Percentiles rank a stretch among this genome's conserved stretches.
phyloP scores from a whole-genome alignment of 2,329 filamentous ascomycete species.

The Juglanconis juglandina region DNA sequence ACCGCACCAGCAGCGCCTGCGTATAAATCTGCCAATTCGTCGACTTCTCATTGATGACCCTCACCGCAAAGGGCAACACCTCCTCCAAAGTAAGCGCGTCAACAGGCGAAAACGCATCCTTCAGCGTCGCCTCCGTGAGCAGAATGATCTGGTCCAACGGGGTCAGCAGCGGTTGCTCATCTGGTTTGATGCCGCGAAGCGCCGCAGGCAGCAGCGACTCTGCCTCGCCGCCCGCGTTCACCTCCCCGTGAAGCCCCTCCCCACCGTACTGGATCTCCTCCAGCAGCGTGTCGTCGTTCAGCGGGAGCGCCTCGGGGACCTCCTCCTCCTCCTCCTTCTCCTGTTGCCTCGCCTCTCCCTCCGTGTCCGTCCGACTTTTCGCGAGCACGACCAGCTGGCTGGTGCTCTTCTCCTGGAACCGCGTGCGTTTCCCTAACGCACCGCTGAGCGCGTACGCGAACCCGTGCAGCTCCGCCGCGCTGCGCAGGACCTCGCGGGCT shows the following conservation, averaged over 20 bases:
- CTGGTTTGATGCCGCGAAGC: slow-evolving; percentile 66
- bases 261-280: slow-evolving; percentile 76
- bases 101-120: slow-evolving; percentile 78
- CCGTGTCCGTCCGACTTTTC: slow-evolving; percentile 55
- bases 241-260: slow-evolving; percentile 34
- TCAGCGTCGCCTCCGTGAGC: slow-evolving; percentile 81
- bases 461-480: slow-evolving; percentile 63
- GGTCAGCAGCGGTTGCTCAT: slow-evolving; percentile 76
- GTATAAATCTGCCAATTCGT: slow-evolving; percentile 99
- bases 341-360: slow-evolving; percentile 15
- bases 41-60: slow-evolving; percentile 82
- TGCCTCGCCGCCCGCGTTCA: slow-evolving; percentile 10
- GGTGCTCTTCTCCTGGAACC: slow-evolving; percentile 72
- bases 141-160: slow-evolving; percentile 88
- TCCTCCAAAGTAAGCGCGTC: slow-evolving; percentile 90
- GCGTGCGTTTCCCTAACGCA: slow-evolving; percentile 79
- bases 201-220: slow-evolving; percentile 51
- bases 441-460: slow-evolving; percentile 84
- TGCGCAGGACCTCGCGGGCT: slow-evolving; percentile 66
- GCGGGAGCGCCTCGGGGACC: slow-evolving; percentile 65
- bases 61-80: slow-evolving; percentile 82
- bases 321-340: slow-evolving; percentile 23
- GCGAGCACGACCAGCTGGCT: slow-evolving; percentile 92
- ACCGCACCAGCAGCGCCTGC: slow-evolving; percentile 84
- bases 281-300: slow-evolving; percentile 91